These are phyloP conservation scores for Pulveroboletus sp. DNA, from an alignment of 768 basidiomycete species.

Conservation along the genomic window DNA sequence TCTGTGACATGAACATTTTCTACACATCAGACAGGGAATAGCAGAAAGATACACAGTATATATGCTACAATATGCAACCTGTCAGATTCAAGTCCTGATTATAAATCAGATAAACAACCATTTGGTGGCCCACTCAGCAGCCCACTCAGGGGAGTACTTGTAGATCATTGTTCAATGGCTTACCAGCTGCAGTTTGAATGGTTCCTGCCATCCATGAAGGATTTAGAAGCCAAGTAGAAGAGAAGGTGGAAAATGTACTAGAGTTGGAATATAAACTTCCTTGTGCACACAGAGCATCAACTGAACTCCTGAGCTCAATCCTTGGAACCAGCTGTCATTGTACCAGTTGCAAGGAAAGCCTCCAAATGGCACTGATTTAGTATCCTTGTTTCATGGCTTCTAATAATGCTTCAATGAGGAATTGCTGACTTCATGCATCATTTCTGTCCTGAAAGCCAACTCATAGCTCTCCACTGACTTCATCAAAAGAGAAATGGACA, in stretches of 20 bases:
- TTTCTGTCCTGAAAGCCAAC: neutral
- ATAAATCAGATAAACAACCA: neutral
- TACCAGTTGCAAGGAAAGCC: neutral
- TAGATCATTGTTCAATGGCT: neutral
- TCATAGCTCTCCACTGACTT: neutral
- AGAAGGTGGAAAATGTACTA: neutral
- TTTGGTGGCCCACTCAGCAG: neutral
- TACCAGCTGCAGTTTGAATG: too few species aligned
- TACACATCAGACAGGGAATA: neutral
- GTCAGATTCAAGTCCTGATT: neutral
- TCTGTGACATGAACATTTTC: neutral
- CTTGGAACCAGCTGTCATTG: neutral
- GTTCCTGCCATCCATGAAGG: neutral
- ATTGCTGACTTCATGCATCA: neutral
- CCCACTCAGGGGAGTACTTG: neutral
- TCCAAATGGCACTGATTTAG: neutral
- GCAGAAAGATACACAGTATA: neutral
- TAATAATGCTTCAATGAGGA: neutral
- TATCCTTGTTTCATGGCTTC: neutral
- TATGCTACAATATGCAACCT: neutral
- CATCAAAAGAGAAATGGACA: neutral
- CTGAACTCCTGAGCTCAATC: neutral
- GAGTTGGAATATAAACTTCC: neutral
- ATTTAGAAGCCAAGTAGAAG: neutral
- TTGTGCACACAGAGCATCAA: neutral